Evolutionary conservation across 192 early-diverging fungal genomes (phyloP).

Genomic region (Coemansia sp.): DNA sequence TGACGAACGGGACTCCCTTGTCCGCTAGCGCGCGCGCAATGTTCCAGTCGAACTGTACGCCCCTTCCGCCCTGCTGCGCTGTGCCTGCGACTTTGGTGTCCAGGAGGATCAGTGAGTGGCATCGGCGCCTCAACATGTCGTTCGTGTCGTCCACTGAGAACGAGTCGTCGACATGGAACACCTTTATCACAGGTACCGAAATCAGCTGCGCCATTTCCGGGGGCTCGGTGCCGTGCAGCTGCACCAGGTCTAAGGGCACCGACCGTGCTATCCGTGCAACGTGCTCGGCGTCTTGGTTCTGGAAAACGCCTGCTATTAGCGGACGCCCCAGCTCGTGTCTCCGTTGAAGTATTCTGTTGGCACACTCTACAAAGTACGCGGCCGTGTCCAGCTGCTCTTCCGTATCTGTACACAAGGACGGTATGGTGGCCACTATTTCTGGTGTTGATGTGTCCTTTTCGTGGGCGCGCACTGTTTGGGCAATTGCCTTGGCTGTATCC

Average conservation of each 20-base stretch:
- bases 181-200: constrained; percentile 84
- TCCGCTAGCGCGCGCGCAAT: constrained; percentile 63
- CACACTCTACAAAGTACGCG: constrained; percentile 47
- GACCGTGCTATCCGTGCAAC: constrained; percentile 65
- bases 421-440: background rate
- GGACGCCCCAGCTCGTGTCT: constrained; percentile 58
- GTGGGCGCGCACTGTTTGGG: constrained; percentile 56
- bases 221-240: constrained; percentile 87
- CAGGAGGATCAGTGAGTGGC: constrained; percentile 51
- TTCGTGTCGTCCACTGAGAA: constrained; percentile 26
- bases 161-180: constrained; percentile 76
- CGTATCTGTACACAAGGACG: background rate
- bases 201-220: constrained; percentile 64
- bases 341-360: constrained; percentile 37
- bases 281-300: constrained; percentile 75
- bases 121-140: constrained; percentile 15
- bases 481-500: constrained; percentile 68
- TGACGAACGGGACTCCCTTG: constrained; percentile 67
- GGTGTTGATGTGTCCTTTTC: constrained; percentile 6
- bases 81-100: constrained; percentile 64
- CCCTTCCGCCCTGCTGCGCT: constrained; percentile 73
- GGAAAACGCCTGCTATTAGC: constrained; percentile 91
- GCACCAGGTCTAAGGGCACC: constrained; percentile 85
- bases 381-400: background rate
- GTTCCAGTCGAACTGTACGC: constrained; percentile 84